Conservation (phyloP, 177 flowering plant genomes). For the Vitis hybrid region DNA sequence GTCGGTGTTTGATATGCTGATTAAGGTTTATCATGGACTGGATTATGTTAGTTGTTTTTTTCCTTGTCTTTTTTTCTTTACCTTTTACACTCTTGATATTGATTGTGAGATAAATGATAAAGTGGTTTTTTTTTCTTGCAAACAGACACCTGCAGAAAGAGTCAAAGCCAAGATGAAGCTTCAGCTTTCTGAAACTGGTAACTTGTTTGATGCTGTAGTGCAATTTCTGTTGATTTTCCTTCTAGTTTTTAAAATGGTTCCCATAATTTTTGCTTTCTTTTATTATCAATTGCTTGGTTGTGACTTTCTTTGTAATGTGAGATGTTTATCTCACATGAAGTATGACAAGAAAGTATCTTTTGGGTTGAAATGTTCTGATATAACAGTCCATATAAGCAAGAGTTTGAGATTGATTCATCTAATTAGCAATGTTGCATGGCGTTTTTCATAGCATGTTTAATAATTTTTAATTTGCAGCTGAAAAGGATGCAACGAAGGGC, state of each 20-base stretch:
- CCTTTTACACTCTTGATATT: neutral
- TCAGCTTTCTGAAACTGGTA: slow-evolving; percentile 90
- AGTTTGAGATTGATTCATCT: neutral
- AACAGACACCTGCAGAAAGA: slow-evolving; percentile 82
- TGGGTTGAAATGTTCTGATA: too few relatives aligned
- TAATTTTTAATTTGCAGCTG: slow-evolving; percentile 38
- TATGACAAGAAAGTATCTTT: too few relatives aligned
- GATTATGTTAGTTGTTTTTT: neutral
- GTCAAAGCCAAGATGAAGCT: slow-evolving; percentile 91
- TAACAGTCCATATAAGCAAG: too few relatives aligned
- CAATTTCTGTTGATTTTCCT: neutral
- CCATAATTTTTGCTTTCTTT: too few relatives aligned
- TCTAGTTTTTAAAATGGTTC: too few relatives aligned
- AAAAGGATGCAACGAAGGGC: slow-evolving; percentile 57
- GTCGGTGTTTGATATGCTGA: too few relatives aligned
- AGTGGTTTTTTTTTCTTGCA: slow-evolving; percentile 6
- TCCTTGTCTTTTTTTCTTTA: neutral
- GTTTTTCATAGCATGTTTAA: neutral
- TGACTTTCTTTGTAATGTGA: too few relatives aligned
- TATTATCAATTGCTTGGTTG: too few relatives aligned
- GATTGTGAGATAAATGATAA: neutral
- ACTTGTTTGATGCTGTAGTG: neutral
- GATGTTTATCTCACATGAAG: too few relatives aligned
- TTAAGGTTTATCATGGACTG: too few relatives aligned
- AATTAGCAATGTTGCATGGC: neutral